Base-by-base conservation (phyloP, 768 basidiomycete genomes). In the Tulasnella calospora region DNA sequence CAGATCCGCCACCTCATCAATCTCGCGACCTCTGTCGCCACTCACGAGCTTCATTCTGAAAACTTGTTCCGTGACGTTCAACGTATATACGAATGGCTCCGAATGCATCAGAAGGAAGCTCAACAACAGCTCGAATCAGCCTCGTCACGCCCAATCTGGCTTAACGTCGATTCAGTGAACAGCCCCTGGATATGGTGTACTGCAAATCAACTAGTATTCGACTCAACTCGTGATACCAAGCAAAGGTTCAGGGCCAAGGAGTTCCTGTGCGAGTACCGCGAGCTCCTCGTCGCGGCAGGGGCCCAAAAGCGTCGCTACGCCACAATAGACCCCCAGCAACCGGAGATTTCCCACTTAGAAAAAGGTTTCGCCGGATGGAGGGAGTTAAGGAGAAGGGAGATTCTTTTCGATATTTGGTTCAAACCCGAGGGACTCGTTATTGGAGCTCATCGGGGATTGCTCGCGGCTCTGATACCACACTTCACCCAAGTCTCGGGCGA, bases 401-500 rank as follows among this genome's bases (percentile, higher is more conserved):
- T 41, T 13, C 21, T 51, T 41, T 47, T 51, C 38, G 74, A 76
- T 23, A 67, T 76, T 17, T n/a, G 38, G 13, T 67, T 76, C 46
- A 51, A 55, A 13, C 21, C 30, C 23, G 46, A 76, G 36, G 74
- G 46, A 51, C n/a, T 3, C 9, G 38, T 40, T 15, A 76, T 76
- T 19, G 55, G 38, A 27, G 74, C 74, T 30, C 74, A 76, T 51
- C 74, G 44, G 0, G 30, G 23, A 33, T 21, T 76, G n/a, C 33
- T 76, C 40, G 74, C 74, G 0, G 74, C 74, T 33, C 13, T 67
- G n/a, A 36, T 51, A 30, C 57, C 74, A 33, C 57, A 76, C 51
- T 76, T 76, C 57, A 35, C 55, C n/a, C 57, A n/a, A 15, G 47
- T 30, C 23, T 6, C 33, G 5, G 38, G 23, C 6, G 46, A 15